Evolutionary conservation across 2,329 filamentous ascomycete genomes (phyloP).

Genomic region (Sclerotiophoma versabilis): DNA sequence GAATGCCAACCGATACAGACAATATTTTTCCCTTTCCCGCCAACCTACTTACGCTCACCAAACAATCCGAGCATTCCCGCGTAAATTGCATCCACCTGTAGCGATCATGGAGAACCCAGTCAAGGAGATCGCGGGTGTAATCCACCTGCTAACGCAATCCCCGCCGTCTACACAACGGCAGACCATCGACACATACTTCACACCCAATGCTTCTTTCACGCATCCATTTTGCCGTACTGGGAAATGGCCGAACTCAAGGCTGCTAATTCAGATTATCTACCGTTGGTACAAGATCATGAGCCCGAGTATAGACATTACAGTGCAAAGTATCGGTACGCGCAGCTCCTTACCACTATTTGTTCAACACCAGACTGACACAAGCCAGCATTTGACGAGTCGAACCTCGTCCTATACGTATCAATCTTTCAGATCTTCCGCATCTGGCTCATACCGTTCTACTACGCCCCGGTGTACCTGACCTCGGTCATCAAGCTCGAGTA

Average conservation of each 20-base stretch:
- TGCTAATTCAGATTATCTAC: conserved; percentile 73
- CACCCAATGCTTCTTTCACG: conserved; percentile 72
- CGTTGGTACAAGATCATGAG: conserved; percentile 79
- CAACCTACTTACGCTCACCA: not conserved
- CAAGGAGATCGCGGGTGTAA: conserved; percentile 69
- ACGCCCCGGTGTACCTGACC: conserved; percentile 70
- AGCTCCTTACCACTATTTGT: not conserved
- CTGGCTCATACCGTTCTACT: conserved; percentile 79
- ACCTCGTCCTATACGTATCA: conserved; percentile 73
- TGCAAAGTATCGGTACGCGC: conserved; percentile 66
- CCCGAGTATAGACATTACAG: conserved; percentile 71
- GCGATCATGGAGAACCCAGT: conserved; percentile 39
- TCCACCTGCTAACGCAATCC: conserved; percentile 72
- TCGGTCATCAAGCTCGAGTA: conserved; percentile 70
- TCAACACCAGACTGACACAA: not conserved
- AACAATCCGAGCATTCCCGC: not conserved
- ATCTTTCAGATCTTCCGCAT: conserved; percentile 78
- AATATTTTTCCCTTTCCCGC: not conserved
- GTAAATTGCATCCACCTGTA: not conserved
- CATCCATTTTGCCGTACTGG: conserved; percentile 80
- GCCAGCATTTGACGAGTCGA: conserved; percentile 71
- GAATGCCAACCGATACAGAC: not conserved
- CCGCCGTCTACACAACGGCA: conserved; percentile 69
- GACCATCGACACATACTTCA: conserved; percentile 76
- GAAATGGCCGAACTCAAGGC: conserved; percentile 67